A percentile compares a stretch with the other conserved stretches of the same genome.
These are phyloP conservation scores for Suhomyces sp. DNA, from an alignment of 805 yeast genomes.

Conservation along the genomic window DNA sequence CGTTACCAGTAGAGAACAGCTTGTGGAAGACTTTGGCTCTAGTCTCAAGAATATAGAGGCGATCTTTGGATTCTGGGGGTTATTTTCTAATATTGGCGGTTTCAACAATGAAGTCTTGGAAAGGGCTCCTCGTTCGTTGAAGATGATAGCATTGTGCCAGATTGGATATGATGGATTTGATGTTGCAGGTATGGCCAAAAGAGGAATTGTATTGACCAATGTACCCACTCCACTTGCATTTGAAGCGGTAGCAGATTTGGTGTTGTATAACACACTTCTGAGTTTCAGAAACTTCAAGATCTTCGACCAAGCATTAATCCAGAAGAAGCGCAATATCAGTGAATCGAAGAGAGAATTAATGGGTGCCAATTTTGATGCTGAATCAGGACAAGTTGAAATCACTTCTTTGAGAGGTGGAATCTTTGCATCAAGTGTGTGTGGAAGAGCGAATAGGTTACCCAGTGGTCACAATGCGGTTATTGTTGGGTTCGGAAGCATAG, in stretches of 20 bases:
- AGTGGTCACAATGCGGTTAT: slow-evolving; percentile 24
- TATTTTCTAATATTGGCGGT: slow-evolving; percentile 20
- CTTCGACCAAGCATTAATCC: slow-evolving; percentile 11
- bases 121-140: slow-evolving; percentile 17
- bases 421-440: slow-evolving; percentile 30
- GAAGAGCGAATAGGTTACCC: slow-evolving; percentile 18
- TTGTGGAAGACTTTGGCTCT: slow-evolving; percentile 17
- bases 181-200: slow-evolving; percentile 16
- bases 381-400: slow-evolving; percentile 5
- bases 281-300: slow-evolving; percentile 25
- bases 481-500: slow-evolving; percentile 28
- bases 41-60: slow-evolving; percentile 19
- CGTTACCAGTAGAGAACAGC: slow-evolving; percentile 15
- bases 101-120: slow-evolving; percentile 19
- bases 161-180: slow-evolving; percentile 25
- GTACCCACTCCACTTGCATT: slow-evolving; percentile 24
- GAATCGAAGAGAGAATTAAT: slow-evolving; percentile 13
- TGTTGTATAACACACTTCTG: slow-evolving; percentile 21
- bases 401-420: neutral
- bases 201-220: slow-evolving; percentile 23
- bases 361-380: slow-evolving; percentile 10
- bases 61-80: slow-evolving; percentile 27
- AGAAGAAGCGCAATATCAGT: slow-evolving; percentile 12
- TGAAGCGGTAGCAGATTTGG: slow-evolving; percentile 30
- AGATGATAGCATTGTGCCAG: slow-evolving; percentile 22